Evolutionary conservation across 2,329 filamentous ascomycete species (phyloP).

Genomic region (Talaromyces sp.): DNA sequence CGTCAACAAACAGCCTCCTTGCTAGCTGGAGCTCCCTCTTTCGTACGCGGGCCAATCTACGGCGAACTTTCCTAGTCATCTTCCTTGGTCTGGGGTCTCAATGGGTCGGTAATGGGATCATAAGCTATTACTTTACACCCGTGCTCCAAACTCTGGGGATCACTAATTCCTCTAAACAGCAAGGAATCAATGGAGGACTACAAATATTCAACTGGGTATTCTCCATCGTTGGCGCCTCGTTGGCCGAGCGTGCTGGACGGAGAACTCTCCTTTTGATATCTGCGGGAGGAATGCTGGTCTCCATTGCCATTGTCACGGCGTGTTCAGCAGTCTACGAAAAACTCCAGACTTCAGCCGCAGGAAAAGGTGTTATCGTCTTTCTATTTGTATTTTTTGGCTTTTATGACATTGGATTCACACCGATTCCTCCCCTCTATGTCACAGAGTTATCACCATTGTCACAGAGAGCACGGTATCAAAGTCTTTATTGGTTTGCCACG

Average conservation of each 20-base stretch:
- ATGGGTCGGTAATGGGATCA: neutral
- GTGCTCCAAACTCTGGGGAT: neutral
- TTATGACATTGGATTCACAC: neutral
- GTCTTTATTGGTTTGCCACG: neutral
- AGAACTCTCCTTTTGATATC: neutral
- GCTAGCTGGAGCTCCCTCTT: neutral
- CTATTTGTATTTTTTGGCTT: neutral
- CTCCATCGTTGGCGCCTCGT: neutral
- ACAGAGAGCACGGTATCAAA: neutral
- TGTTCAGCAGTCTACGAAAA: neutral
- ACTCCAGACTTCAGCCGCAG: neutral
- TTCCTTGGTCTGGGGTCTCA: neutral
- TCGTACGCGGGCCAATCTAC: neutral
- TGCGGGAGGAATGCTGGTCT: neutral
- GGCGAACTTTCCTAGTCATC: neutral
- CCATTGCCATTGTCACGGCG: neutral
- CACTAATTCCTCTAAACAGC: neutral
- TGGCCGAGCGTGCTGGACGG: neutral
- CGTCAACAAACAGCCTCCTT: neutral
- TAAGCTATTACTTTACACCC: conserved; percentile 3
- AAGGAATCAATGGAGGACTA: neutral
- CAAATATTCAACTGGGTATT: neutral
- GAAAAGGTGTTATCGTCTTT: neutral
- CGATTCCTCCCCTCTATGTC: neutral
- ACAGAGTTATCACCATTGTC: neutral